Base-by-base conservation (phyloP, 345 rosid species). In the Eucalyptus brandiana region DNA sequence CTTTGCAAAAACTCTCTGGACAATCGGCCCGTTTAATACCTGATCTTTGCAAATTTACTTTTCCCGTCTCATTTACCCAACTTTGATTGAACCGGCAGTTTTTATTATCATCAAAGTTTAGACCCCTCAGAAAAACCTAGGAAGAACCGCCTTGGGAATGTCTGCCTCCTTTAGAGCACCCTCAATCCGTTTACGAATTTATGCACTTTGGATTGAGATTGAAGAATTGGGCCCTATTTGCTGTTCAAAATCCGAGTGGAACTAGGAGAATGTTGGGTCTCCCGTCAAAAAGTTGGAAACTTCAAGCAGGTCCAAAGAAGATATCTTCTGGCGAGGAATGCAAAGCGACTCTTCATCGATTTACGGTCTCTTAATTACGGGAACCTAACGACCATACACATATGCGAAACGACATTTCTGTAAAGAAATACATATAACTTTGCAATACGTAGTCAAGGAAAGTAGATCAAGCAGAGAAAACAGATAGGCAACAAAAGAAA, bases 261-360 rank as follows among this genome's bases (percentile, higher is more conserved):
- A 54, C 8, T 54, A 21, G 26, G 60, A 54, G 60, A 26, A 26
- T 54, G 9, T 54, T 54, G 60, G 26, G 60, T 8, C 60, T 54
- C 26, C 60, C 24, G 26, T 54, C 26, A 21, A 54, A 54, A 54
- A 54, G 60, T 54, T 8, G 60, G 24, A 54, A 54, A 21, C 60
- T 54, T 21, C 0, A 93, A 54, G 97, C 98, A 49, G 97, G 96
- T 30, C 93, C 95, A 17, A 1, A 51, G 8, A 51, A 51, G 21
- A 17, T 16, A 17, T 51, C 54, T 16, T 51, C 0, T 51, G 21
- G 54, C 13, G 93, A 90, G 92, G 93, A 94, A 86, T 92, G 50
- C 17, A 49, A 0, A 49, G 51, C 6, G 50, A 4, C 50, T 48
- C 50, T 48, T 48, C 15, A 47, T 47, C 48, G 12, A 47, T 47